phyloP scores from a whole-genome alignment of 768 basidiomycete species.

The Leccinum obscurum region DNA sequence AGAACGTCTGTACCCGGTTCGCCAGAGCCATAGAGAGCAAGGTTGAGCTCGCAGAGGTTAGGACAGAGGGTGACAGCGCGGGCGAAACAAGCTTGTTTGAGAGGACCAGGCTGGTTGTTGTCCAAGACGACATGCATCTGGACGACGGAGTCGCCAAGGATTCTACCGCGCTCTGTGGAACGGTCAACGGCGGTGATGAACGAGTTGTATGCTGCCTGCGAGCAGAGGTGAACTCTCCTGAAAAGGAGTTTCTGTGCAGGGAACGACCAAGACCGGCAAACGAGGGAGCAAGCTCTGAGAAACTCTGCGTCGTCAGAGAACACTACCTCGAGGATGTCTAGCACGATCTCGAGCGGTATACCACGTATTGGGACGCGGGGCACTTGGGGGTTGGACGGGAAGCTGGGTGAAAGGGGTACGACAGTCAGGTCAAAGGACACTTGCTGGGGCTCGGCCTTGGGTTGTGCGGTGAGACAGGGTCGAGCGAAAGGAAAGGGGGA shows the following conservation, averaged over 20 bases:
- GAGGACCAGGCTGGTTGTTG: conserved; percentile 61
- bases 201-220: conserved; percentile 51
- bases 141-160: conserved; percentile 53
- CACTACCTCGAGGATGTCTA: conserved; percentile 61
- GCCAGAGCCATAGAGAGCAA: conserved; percentile 60
- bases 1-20: conserved; percentile 52
- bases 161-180: conserved; percentile 45
- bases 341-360: conserved; percentile 64
- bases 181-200: conserved; percentile 54
- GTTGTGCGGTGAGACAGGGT: conserved; percentile 9
- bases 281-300: conserved; percentile 56
- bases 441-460: conserved; percentile 36
- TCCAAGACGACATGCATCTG: conserved; percentile 60
- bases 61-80: conserved; percentile 59
- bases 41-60: conserved; percentile 52
- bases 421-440: conserved; percentile 42
- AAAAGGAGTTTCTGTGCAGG: conserved; percentile 67
- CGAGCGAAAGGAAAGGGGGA: background rate
- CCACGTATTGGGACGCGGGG: conserved; percentile 28
- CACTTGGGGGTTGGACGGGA: conserved; percentile 13
- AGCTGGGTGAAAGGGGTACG: conserved; percentile 23
- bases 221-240: conserved; percentile 52
- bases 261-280: conserved; percentile 67
- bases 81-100: conserved; percentile 58
- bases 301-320: conserved; percentile 43